Percentiles rank a stretch among this genome's conserved stretches.
These are phyloP conservation scores for Crepidotus variabilis DNA, from an alignment of 768 basidiomycete genomes.

Conservation along the genomic window DNA sequence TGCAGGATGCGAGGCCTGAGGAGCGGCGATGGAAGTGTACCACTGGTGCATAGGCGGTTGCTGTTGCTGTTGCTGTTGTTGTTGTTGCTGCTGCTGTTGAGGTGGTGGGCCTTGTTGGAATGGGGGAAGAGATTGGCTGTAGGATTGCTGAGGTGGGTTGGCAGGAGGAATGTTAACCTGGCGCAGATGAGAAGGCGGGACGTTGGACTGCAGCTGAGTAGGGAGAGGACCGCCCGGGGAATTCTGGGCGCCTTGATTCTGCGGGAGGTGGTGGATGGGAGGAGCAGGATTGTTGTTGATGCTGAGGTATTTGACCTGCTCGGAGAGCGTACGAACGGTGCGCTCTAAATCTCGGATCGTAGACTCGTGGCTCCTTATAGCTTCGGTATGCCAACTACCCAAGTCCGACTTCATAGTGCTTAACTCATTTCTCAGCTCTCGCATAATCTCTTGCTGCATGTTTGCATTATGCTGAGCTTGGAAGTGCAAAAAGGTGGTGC, in stretches of 20 bases:
- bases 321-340: slow-evolving; percentile 66
- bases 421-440: slow-evolving; percentile 74
- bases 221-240: slow-evolving; percentile 33
- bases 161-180: slow-evolving; percentile 37
- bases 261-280: slow-evolving; percentile 31
- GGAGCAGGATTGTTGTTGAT: slow-evolving; percentile 41
- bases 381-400: slow-evolving; percentile 76
- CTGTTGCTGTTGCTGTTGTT: slow-evolving; percentile 26
- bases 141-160: slow-evolving; percentile 33
- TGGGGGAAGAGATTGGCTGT: slow-evolving; percentile 30
- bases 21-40: slow-evolving; percentile 72
- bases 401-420: slow-evolving; percentile 76
- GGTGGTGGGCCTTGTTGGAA: slow-evolving; percentile 33
- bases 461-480: slow-evolving; percentile 70
- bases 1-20: slow-evolving; percentile 78
- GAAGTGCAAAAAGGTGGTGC: slow-evolving; percentile 70
- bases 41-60: slow-evolving; percentile 45
- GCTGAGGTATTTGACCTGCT: slow-evolving; percentile 79
- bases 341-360: slow-evolving; percentile 81
- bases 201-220: slow-evolving; percentile 31
- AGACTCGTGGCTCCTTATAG: slow-evolving; percentile 75
- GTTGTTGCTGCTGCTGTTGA: slow-evolving; percentile 29
- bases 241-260: slow-evolving; percentile 39
- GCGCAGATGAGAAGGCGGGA: slow-evolving; percentile 38
- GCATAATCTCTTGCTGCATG: slow-evolving; percentile 77